Percentiles rank a stretch among this genome's conserved stretches.
These are phyloP conservation scores for Rhodotorula paludigena DNA, from an alignment of 768 basidiomycete genomes.

Conservation along the genomic window DNA sequence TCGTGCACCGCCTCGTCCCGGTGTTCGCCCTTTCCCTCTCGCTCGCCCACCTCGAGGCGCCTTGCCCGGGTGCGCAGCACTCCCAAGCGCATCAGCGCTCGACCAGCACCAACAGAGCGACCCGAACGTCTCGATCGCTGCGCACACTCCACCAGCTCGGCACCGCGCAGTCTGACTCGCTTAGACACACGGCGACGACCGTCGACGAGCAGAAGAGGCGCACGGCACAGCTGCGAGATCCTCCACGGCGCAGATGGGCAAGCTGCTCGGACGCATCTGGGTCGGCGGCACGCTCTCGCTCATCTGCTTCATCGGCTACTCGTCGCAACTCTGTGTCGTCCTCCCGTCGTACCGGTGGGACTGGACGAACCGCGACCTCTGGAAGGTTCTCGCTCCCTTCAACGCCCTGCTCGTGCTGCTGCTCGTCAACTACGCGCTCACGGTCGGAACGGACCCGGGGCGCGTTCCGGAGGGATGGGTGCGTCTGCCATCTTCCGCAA, in stretches of 20 bases:
- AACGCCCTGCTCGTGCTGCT: constrained; percentile 72
- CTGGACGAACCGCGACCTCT: background rate
- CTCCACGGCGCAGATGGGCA: constrained; percentile 11
- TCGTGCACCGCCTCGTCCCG: too few species aligned
- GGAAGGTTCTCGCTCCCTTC: constrained; percentile 33
- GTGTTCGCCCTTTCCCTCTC: too few species aligned
- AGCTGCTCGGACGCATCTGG: constrained; percentile 30
- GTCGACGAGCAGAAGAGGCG: too few species aligned
- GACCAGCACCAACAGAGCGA: too few species aligned
- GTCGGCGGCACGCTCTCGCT: constrained; percentile 46
- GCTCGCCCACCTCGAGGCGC: too few species aligned
- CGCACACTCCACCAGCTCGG: too few species aligned
- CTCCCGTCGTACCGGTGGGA: constrained; percentile 55
- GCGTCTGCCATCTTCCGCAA: background rate
- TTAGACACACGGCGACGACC: too few species aligned
- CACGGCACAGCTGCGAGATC: too few species aligned
- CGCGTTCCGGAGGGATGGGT: constrained; percentile 57
- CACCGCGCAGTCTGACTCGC: too few species aligned
- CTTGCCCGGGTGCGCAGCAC: too few species aligned
- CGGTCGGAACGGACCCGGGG: constrained; percentile 78
- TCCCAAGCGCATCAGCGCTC: too few species aligned
- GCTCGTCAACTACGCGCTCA: constrained; percentile 82
- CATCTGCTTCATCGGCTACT: constrained; percentile 72
- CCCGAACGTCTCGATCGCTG: too few species aligned
- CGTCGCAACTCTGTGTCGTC: constrained; percentile 81